Percentiles rank a stretch among this genome's conserved stretches.
Evolutionary conservation across 345 rosid species (phyloP).

Genomic region (Noccaea caerulescens): DNA sequence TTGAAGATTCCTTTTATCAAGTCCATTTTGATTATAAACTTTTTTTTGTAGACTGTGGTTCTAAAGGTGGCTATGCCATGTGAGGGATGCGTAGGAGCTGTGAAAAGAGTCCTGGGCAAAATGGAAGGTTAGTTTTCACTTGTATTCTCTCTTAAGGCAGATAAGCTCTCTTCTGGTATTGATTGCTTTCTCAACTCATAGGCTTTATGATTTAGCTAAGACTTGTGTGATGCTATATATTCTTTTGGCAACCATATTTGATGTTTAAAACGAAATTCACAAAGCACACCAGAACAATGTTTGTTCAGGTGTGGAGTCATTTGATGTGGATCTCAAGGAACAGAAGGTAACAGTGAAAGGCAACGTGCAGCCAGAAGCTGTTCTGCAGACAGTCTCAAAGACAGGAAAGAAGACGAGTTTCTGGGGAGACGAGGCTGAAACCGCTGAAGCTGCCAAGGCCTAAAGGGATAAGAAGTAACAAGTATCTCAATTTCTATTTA

Average conservation of each 20-base stretch:
- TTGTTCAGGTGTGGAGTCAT: constrained; percentile 68
- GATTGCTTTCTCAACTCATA: background rate
- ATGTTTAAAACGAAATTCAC: background rate
- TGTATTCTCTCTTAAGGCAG: no score
- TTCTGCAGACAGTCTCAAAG: constrained; percentile 77
- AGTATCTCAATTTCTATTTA: no score
- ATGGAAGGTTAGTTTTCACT: constrained; percentile 66
- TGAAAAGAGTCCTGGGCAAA: constrained; percentile 80
- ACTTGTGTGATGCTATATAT: background rate
- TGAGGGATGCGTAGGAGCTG: constrained; percentile 80
- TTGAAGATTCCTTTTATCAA: background rate
- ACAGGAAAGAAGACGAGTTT: constrained; percentile 79
- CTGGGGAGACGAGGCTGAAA: constrained; percentile 67
- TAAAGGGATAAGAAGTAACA: background rate
- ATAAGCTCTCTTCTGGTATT: no score
- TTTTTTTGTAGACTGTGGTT: constrained; percentile 64
- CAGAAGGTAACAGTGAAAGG: constrained; percentile 91
- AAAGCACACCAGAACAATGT: constrained; percentile 22
- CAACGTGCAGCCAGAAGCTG: constrained; percentile 79
- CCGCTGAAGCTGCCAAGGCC: constrained; percentile 45
- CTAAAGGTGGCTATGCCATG: constrained; percentile 90
- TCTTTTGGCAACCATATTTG: background rate
- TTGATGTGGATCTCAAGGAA: constrained; percentile 71
- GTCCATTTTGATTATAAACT: background rate
- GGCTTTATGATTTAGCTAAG: background rate